These are phyloP conservation scores for Moricandia arvensis DNA, from an alignment of 345 rosid genomes.

Conservation along the genomic window DNA sequence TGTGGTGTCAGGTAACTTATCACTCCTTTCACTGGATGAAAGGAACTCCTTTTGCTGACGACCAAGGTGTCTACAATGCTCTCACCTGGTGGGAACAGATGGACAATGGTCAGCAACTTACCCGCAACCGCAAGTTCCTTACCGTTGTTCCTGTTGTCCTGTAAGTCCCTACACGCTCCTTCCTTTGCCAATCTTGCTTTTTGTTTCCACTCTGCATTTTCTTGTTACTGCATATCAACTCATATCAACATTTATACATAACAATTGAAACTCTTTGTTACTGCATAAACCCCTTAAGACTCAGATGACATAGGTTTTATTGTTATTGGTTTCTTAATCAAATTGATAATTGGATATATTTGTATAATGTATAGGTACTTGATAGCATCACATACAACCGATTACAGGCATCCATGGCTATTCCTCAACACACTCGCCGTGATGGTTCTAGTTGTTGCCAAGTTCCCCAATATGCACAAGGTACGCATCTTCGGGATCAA, in stretches of 20 bases:
- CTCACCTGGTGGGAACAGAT: slow-evolving; percentile 99
- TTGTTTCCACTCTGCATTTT: no score
- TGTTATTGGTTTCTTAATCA: background rate
- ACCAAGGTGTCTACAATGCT: slow-evolving; percentile 93
- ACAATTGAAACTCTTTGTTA: background rate
- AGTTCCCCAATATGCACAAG: slow-evolving; percentile 99
- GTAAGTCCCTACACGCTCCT: slow-evolving; percentile 47
- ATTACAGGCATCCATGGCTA: slow-evolving; percentile 89
- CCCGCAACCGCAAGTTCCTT: slow-evolving; percentile 87
- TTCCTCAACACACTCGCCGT: slow-evolving; percentile 88
- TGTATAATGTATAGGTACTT: slow-evolving; percentile 52
- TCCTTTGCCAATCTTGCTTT: no score
- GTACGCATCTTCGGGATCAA: slow-evolving; percentile 99
- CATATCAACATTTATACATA: no score
- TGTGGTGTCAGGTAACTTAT: slow-evolving; percentile 65
- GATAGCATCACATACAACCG: slow-evolving; percentile 98
- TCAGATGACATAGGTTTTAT: background rate
- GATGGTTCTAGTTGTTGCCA: slow-evolving; percentile 81
- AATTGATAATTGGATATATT: background rate
- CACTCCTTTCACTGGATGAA: slow-evolving; percentile 99
- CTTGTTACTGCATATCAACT: no score
- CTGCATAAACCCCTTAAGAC: slow-evolving; percentile 3
- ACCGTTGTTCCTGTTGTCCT: slow-evolving; percentile 92
- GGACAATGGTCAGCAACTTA: slow-evolving; percentile 92
- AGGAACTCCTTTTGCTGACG: slow-evolving; percentile 96